Evolutionary conservation across 2,329 filamentous ascomycete species (phyloP).

Genomic region (Alternaria consortialis): DNA sequence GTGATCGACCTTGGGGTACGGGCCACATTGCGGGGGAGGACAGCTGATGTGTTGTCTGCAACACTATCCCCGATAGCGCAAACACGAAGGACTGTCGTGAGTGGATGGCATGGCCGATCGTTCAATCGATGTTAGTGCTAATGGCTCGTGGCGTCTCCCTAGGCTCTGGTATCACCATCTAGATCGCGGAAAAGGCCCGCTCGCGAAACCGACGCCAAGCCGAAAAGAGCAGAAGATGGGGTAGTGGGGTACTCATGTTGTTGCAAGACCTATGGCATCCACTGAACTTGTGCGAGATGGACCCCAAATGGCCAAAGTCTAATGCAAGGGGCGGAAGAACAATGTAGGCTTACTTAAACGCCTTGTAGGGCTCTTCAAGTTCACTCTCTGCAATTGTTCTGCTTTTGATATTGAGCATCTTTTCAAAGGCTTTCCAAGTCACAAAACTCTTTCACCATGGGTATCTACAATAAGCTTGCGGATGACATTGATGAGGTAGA

Average conservation of each 20-base stretch:
- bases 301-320: background rate
- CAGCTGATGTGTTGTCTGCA: slow-evolving; percentile 9
- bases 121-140: slow-evolving; percentile 1
- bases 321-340: background rate
- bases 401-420: background rate
- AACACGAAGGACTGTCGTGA: background rate
- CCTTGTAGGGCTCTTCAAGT: background rate
- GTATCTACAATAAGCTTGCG: slow-evolving; percentile 48
- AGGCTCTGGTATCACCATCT: slow-evolving; percentile 1
- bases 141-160: slow-evolving; percentile 1
- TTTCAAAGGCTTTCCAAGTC: background rate
- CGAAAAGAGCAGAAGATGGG: slow-evolving; percentile 5
- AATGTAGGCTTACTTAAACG: slow-evolving; percentile 5
- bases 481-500: slow-evolving; percentile 58
- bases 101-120: slow-evolving; percentile 2
- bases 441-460: slow-evolving; percentile 22
- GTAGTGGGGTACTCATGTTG: slow-evolving; percentile 1
- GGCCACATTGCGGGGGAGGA: slow-evolving; percentile 8
- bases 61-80: background rate
- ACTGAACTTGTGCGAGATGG: background rate
- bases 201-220: slow-evolving; percentile 4
- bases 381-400: background rate
- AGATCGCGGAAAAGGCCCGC: slow-evolving; percentile 10
- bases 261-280: background rate
- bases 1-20: background rate